Evolutionary conservation across 345 rosid genomes (phyloP).

Genomic region (Isatis tinctoria): DNA sequence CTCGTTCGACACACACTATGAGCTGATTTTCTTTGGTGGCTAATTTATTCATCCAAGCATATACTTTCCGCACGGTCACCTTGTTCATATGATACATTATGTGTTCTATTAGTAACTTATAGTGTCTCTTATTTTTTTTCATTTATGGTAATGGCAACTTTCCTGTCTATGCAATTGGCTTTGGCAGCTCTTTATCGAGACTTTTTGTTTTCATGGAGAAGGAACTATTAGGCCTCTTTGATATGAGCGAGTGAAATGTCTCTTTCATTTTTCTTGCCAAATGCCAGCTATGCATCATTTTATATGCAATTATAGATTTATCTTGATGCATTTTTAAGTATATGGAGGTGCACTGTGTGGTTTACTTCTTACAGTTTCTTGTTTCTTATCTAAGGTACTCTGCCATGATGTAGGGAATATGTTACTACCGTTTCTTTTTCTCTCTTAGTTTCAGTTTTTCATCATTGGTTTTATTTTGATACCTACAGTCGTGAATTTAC

Average conservation of each 20-base stretch:
- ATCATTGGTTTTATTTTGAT: conserved; percentile 11
- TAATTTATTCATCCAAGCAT: not conserved
- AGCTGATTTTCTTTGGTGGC: not conserved
- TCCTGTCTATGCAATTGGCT: not conserved
- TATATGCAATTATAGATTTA: not conserved
- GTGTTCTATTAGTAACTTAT: not conserved
- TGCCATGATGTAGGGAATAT: conserved; percentile 1
- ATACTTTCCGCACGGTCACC: not conserved
- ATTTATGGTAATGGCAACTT: not conserved
- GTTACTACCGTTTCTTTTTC: not conserved
- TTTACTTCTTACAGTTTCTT: not conserved
- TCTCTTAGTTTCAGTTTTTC: not conserved
- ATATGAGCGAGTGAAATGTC: not conserved
- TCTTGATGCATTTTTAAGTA: not conserved
- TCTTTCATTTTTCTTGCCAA: no score
- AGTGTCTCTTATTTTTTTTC: not conserved
- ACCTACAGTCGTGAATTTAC: conserved; percentile 89
- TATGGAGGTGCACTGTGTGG: not conserved
- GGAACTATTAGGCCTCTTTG: not conserved
- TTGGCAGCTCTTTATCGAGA: not conserved
- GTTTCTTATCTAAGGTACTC: not conserved
- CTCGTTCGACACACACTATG: not conserved
- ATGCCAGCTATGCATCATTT: not conserved
- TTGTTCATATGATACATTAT: not conserved
- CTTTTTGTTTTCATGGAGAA: not conserved